Conservation (phyloP, 2,329 filamentous ascomycete genomes). For the Volutella citrinella region DNA sequence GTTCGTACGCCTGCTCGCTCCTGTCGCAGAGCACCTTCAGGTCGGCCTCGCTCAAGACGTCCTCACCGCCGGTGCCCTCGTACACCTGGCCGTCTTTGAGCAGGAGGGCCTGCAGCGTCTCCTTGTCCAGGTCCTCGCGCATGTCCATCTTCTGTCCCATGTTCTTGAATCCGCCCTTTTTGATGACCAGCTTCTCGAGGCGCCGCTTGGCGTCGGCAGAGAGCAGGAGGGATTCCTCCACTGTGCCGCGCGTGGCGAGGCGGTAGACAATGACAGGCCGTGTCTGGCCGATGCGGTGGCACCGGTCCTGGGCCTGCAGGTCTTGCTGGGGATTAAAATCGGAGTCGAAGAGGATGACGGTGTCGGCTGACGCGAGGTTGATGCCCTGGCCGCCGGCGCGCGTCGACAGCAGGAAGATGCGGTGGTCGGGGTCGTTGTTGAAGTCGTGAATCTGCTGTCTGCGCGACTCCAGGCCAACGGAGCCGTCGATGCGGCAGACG, state of each 20-base stretch:
- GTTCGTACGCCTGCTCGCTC: conserved; percentile 59
- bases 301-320: conserved; percentile 91
- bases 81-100: conserved; percentile 70
- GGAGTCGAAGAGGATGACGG: conserved; percentile 83
- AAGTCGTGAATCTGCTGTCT: conserved; percentile 70
- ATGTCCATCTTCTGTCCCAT: conserved; percentile 60
- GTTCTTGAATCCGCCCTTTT: conserved; percentile 80
- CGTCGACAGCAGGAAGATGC: conserved; percentile 84
- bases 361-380: conserved; percentile 88
- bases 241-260: conserved; percentile 86
- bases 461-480: conserved; percentile 71
- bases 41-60: conserved; percentile 73
- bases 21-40: conserved; percentile 77
- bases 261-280: conserved; percentile 90
- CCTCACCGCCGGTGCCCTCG: conserved; percentile 54
- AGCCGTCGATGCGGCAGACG: conserved; percentile 87
- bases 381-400: conserved; percentile 93
- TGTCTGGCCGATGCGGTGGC: conserved; percentile 91
- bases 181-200: conserved; percentile 91
- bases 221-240: conserved; percentile 83
- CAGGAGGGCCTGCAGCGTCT: conserved; percentile 60
- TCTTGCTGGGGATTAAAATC: conserved; percentile 98
- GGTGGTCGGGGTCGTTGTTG: conserved; percentile 62
- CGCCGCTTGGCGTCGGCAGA: conserved; percentile 89
- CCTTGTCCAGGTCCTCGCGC: conserved; percentile 54